These are phyloP conservation scores for Pichia sp. DNA, from an alignment of 1,139 yeast species.

Conservation along the genomic window DNA sequence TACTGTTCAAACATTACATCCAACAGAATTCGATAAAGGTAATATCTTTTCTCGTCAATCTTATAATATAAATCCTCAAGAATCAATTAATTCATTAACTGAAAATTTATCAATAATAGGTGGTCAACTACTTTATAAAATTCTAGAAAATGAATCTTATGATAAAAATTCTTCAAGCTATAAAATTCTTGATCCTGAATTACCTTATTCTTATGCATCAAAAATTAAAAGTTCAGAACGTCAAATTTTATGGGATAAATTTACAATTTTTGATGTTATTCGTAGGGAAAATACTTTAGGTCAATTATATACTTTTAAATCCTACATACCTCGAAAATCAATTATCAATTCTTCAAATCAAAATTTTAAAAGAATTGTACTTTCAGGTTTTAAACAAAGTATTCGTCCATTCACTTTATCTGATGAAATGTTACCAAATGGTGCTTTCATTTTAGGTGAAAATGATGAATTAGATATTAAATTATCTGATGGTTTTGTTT, in stretches of 20 bases:
- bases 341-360: background rate
- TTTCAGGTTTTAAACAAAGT: conserved; percentile 29
- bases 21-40: conserved; percentile 80
- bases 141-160: conserved; percentile 37
- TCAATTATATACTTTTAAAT: conserved; percentile 46
- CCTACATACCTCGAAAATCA: conserved; percentile 14
- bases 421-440: conserved; percentile 1
- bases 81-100: conserved; percentile 40
- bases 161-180: conserved; percentile 18
- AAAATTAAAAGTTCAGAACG: conserved; percentile 42
- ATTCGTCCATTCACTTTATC: background rate
- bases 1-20: conserved; percentile 84
- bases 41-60: conserved; percentile 56
- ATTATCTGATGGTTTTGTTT: conserved; percentile 40
- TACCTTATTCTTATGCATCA: conserved; percentile 49
- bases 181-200: conserved; percentile 24
- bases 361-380: conserved; percentile 39
- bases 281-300: conserved; percentile 55
- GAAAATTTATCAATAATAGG: conserved; percentile 53
- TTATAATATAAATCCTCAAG: conserved; percentile 29
- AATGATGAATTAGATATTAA: conserved; percentile 33
- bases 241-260: conserved; percentile 41
- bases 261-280: conserved; percentile 37
- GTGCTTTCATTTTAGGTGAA: conserved; percentile 6
- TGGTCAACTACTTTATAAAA: conserved; percentile 47